Percentiles rank a stretch among this genome's conserved stretches.
phyloP scores from a whole-genome alignment of 164 flowering plant genomes.

The Nymphaea colorata region DNA sequence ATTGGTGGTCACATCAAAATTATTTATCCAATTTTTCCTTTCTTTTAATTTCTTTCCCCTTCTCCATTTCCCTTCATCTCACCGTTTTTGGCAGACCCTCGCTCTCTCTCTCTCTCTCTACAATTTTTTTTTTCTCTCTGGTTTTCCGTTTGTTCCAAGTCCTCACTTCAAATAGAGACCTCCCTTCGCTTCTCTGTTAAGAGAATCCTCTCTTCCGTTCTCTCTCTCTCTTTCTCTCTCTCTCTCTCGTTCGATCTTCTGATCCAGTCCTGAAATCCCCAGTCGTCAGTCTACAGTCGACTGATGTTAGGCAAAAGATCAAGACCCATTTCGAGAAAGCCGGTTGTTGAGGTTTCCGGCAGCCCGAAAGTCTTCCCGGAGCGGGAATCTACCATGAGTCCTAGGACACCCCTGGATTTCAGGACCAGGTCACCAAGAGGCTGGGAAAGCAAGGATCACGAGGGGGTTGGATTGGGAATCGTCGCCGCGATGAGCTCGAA shows the following conservation, averaged over 20 bases:
- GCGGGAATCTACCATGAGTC: conserved; percentile 18
- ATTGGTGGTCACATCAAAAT: background rate
- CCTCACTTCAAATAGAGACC: no score
- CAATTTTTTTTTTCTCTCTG: no score
- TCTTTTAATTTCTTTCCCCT: no score
- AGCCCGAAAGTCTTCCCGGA: background rate
- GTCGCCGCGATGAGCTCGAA: conserved; percentile 35
- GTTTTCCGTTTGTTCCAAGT: no score
- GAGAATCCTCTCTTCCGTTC: background rate
- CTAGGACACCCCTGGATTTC: conserved; percentile 20
- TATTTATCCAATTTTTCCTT: background rate
- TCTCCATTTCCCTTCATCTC: background rate
- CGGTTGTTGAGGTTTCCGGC: conserved; percentile 10
- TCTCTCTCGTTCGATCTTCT: background rate
- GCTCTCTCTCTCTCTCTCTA: background rate
- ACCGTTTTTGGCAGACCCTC: background rate
- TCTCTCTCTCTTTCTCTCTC: background rate
- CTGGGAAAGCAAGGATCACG: conserved; percentile 14
- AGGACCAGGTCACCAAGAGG: conserved; percentile 23
- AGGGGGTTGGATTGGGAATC: conserved; percentile 33
- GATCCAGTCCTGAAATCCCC: background rate
- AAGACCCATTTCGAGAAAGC: conserved; percentile 17
- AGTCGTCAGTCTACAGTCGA: background rate
- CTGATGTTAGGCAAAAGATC: conserved; percentile 28
- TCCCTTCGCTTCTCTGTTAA: no score